Evolutionary conservation across 306 rosid genomes (phyloP).

Genomic region (Lathyrus oleraceus): DNA sequence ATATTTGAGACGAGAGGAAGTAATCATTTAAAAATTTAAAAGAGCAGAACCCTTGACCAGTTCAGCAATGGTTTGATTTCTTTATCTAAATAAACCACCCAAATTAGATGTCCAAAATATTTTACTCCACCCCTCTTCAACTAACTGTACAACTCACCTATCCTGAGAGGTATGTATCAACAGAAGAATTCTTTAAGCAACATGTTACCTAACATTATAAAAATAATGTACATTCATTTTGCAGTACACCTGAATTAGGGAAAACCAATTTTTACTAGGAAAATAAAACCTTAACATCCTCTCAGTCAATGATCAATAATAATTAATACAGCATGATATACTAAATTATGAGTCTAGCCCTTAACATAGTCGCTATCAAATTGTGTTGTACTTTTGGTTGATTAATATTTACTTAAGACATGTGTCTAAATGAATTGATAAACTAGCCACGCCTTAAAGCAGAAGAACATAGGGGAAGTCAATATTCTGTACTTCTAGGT

Average conservation of each 20-base stretch:
- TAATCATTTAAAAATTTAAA: too few species aligned
- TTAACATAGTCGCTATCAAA: constrained; percentile 14
- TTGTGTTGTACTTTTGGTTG: constrained; percentile 19
- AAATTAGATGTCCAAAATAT: constrained; percentile 32
- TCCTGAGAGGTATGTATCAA: constrained; percentile 50
- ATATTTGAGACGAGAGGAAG: too few species aligned
- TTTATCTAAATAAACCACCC: constrained; percentile 9
- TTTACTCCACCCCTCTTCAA: constrained; percentile 46
- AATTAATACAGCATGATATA: background rate
- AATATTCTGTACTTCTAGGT: constrained; percentile 43
- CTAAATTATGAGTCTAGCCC: background rate
- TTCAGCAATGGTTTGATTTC: background rate
- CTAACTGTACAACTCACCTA: constrained; percentile 30
- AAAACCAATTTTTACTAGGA: constrained; percentile 4
- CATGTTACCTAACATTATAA: constrained; percentile 29
- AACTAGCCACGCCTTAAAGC: constrained; percentile 44
- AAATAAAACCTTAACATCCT: background rate
- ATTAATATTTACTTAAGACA: constrained; percentile 22
- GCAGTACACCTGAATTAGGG: constrained; percentile 7
- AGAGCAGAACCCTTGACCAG: too few species aligned
- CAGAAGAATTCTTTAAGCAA: constrained; percentile 33
- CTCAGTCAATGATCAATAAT: background rate
- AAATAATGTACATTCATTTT: constrained; percentile 8
- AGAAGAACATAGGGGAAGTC: constrained; percentile 40
- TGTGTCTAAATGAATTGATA: constrained; percentile 33